Evolutionary conservation across 208 protist species (phyloP).

Genomic region (Trypanosoma lewisi): DNA sequence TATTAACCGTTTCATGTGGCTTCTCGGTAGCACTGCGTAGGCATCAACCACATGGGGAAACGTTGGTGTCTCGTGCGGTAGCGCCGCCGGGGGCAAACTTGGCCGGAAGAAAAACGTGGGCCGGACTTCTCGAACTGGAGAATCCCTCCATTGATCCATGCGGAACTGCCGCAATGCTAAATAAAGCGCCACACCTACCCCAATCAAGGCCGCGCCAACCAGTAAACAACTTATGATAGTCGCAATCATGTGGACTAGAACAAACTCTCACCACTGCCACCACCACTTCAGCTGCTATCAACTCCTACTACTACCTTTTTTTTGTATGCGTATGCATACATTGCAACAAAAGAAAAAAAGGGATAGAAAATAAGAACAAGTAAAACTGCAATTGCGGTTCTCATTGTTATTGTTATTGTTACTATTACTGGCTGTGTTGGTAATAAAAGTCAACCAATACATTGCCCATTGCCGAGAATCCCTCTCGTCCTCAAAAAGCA

Average conservation of each 20-base stretch:
- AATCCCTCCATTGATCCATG: background rate
- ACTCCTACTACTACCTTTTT: background rate
- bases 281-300: background rate
- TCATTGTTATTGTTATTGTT: too few relatives aligned
- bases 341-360: background rate
- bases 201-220: background rate
- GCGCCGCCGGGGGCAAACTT: background rate
- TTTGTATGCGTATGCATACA: background rate
- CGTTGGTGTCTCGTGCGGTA: background rate
- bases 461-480: too few relatives aligned
- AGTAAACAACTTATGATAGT: background rate
- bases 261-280: background rate
- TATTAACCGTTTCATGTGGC: background rate
- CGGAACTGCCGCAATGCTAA: background rate
- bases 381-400: too few relatives aligned
- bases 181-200: background rate
- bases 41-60: conserved; percentile 3
- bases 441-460: too few relatives aligned
- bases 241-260: background rate
- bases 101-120: background rate
- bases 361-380: background rate
- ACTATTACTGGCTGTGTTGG: background rate
- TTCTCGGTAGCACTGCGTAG: conserved; percentile 5
- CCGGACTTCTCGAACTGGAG: background rate
- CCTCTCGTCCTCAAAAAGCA: too few relatives aligned